Evolutionary conservation across 306 rosid species (phyloP).

Genomic region (Arachis stenosperma): DNA sequence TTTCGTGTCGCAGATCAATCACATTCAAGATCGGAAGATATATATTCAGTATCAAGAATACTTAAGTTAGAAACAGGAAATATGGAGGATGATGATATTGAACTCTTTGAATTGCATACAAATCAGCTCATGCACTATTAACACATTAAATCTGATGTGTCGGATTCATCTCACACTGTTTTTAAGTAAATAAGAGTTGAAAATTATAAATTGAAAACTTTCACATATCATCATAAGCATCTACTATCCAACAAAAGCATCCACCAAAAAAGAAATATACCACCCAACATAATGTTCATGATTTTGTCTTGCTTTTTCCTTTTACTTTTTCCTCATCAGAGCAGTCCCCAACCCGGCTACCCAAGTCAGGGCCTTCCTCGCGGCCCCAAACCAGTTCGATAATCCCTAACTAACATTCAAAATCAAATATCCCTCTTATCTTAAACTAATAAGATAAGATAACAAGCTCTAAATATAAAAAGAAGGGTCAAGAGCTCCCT

Average conservation of each 20-base stretch:
- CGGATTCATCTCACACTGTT: background rate
- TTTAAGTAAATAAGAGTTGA: background rate
- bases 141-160: conserved; percentile 1
- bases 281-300: too few species aligned
- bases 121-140: conserved; percentile 2
- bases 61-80: conserved; percentile 62
- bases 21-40: conserved; percentile 64
- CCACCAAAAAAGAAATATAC: too few species aligned
- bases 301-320: too few species aligned
- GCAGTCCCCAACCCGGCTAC: too few species aligned
- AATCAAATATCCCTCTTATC: too few species aligned
- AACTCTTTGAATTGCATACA: conserved; percentile 34
- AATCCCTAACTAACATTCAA: too few species aligned
- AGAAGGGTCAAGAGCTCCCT: too few species aligned
- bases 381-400: too few species aligned
- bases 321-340: too few species aligned
- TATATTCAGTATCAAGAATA: conserved; percentile 50
- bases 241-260: background rate
- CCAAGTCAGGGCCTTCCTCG: too few species aligned
- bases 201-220: conserved; percentile 1
- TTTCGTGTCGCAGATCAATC: conserved; percentile 76
- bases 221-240: background rate
- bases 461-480: too few species aligned
- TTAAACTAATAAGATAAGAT: too few species aligned
- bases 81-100: conserved; percentile 38